Conservation (phyloP, 192 early-diverging fungal species). For the Thoreauomyces humboldtii region DNA sequence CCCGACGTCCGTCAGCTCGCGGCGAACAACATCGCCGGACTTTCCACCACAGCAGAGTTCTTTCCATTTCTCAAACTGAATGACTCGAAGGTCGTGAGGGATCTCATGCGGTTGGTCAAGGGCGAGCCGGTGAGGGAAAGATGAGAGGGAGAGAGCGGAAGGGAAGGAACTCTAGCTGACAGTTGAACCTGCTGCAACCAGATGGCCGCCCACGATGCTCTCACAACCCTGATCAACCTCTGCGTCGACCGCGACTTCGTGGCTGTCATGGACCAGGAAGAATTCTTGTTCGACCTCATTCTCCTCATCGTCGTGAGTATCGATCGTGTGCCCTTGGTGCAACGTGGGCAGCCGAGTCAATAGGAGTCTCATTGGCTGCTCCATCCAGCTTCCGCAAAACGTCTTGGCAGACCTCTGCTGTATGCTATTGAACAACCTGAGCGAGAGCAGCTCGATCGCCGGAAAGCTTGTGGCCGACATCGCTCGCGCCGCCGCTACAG, state of each 20-base stretch:
- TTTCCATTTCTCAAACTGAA: conserved; percentile 58
- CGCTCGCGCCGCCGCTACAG: conserved; percentile 5
- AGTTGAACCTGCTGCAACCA: conserved; percentile 25
- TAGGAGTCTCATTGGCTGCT: too few species aligned
- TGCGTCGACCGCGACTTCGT: conserved; percentile 65
- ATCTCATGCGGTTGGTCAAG: conserved; percentile 64
- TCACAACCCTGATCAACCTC: conserved; percentile 82
- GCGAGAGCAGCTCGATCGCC: conserved; percentile 65
- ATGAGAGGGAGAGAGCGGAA: not conserved
- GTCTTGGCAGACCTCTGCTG: conserved; percentile 79
- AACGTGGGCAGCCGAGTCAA: too few species aligned
- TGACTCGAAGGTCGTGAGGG: conserved; percentile 55
- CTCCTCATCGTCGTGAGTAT: conserved; percentile 70
- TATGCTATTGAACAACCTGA: conserved; percentile 90
- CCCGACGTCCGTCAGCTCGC: conserved; percentile 84
- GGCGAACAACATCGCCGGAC: conserved; percentile 70
- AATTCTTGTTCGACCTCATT: conserved; percentile 68
- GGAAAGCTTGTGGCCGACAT: conserved; percentile 53
- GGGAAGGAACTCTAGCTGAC: not conserved
- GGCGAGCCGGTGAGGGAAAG: conserved; percentile 60
- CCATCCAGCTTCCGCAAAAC: conserved; percentile 56
- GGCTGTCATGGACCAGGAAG: conserved; percentile 64
- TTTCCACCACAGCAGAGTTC: conserved; percentile 65
- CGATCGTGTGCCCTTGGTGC: too few species aligned
- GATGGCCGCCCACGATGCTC: conserved; percentile 80